Base-by-base conservation (phyloP, 306 rosid genomes). In the Prunus mume region DNA sequence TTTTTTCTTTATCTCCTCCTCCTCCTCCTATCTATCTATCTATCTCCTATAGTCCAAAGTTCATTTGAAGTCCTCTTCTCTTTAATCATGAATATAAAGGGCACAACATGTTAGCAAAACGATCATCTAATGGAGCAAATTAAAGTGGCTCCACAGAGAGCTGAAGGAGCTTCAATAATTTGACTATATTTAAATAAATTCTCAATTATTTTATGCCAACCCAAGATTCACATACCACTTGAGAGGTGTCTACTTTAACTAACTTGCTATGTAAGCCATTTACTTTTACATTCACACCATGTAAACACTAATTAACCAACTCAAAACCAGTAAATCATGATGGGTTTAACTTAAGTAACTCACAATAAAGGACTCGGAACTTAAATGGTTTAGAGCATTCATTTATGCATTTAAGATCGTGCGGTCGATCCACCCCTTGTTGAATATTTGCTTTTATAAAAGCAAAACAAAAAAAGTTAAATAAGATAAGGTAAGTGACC, bases 91-190 rank as follows among this genome's bases (percentile, higher is more conserved):
- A 58, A 67, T 79, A 67, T 74, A 73, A 67, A 62, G 79, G 51
- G 54, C 30, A 64, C 65, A 77, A 27, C 78, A 71, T 57, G 73
- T 41, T 28, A 51, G 76, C 25, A 50, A 15, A 20, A 68, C 63
- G 74, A 45, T 69, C 52, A 51, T 20, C 55, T 56, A 65, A 27
- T 71, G 68, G 68, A 32, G 28, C 34, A n/a, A 27, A 27, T 51
- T 27, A 50, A 58, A 57, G 70, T 62, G 87, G 56, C 75, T 58
- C 78, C 78, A 9, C 60, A 54, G 68, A 52, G 75, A 68, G 54
- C 79, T 58, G 70, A 76, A 63, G 67, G 74, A 57, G 75, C 12
- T 79, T 70, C 72, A 80, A 80, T 79, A 65, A 76, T 78, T 74
- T 10, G 63, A 57, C 63, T 25, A 43, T 83, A 68, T 68, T 76